These are phyloP conservation scores for Colletotrichum sp. DNA, from an alignment of 2,329 filamentous ascomycete genomes.

Conservation along the genomic window DNA sequence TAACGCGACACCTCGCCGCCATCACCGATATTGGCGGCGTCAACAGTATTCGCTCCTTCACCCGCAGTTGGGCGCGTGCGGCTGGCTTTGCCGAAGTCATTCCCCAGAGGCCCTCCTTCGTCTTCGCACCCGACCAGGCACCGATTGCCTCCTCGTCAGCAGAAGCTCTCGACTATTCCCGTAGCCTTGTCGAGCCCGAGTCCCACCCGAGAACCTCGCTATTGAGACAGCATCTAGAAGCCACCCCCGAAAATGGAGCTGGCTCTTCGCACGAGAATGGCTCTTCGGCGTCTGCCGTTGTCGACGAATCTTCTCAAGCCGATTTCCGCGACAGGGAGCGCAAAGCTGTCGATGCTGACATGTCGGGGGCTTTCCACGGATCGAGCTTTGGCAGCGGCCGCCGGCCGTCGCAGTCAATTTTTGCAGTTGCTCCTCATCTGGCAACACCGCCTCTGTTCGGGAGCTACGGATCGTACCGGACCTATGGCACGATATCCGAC, in stretches of 20 bases:
- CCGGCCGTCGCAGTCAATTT: constrained; percentile 51
- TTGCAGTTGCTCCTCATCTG: constrained; percentile 64
- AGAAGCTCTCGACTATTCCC: constrained; percentile 44
- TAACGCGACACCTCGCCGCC: constrained; percentile 60
- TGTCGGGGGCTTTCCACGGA: constrained; percentile 38
- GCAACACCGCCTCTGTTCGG: constrained; percentile 73
- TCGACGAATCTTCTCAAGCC: constrained; percentile 4
- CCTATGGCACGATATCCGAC: constrained; percentile 60
- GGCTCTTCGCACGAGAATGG: constrained; percentile 5
- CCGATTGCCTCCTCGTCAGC: constrained; percentile 40
- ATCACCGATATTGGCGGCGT: constrained; percentile 81
- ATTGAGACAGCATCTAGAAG: constrained; percentile 58
- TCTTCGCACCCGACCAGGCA: constrained; percentile 64
- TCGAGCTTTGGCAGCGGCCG: constrained; percentile 31
- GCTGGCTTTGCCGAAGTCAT: constrained; percentile 88
- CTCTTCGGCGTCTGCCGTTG: constrained; percentile 19
- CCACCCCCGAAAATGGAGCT: constrained; percentile 22
- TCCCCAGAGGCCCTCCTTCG: constrained; percentile 77
- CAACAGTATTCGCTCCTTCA: constrained; percentile 94
- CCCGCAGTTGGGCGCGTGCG: constrained; percentile 89
- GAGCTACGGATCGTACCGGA: constrained; percentile 66
- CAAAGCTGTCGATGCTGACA: constrained; percentile 51
- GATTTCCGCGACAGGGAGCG: constrained; percentile 52
- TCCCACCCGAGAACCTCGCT: constrained; percentile 45
- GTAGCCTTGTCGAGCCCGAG: constrained; percentile 43